Conservation (phyloP, 768 basidiomycete genomes). For the Suillus plorans region DNA sequence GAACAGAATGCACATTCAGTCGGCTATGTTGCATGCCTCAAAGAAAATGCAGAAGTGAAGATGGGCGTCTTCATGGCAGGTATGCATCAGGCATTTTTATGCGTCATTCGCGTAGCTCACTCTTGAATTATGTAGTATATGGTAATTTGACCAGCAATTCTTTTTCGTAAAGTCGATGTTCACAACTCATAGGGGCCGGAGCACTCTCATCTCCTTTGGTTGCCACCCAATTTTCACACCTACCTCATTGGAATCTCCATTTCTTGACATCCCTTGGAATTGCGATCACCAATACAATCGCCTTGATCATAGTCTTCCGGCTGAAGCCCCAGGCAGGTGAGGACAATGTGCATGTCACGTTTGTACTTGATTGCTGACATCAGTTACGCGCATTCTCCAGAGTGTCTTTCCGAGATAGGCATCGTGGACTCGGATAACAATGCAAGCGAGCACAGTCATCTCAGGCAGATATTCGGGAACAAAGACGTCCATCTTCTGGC, state of each 20-base stretch:
- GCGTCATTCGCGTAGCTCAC: background rate
- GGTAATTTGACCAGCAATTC: background rate
- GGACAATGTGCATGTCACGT: conserved; percentile 10
- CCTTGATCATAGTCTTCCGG: conserved; percentile 62
- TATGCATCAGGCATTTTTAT: background rate
- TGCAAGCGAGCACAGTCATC: conserved; percentile 35
- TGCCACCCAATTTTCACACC: conserved; percentile 76
- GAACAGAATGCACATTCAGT: conserved; percentile 69
- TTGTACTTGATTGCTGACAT: background rate
- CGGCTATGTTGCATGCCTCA: conserved; percentile 62
- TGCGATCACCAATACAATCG: conserved; percentile 52
- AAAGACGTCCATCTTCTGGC: conserved; percentile 62
- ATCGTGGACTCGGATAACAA: conserved; percentile 40
- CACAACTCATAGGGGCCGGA: conserved; percentile 50
- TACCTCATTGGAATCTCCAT: conserved; percentile 72
- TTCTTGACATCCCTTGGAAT: conserved; percentile 70
- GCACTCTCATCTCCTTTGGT: conserved; percentile 71
- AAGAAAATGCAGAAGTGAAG: conserved; percentile 53
- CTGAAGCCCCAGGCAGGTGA: conserved; percentile 69
- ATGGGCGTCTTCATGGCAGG: conserved; percentile 68
- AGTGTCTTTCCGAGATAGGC: conserved; percentile 54
- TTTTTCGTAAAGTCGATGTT: background rate
- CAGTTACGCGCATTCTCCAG: conserved; percentile 30
- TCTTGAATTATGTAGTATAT: background rate
- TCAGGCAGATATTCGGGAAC: conserved; percentile 51